Evolutionary conservation across 2,329 filamentous ascomycete genomes (phyloP), one percentile per base, ranked within the genome.

Genomic region (Fusarium agapanthi): DNA sequence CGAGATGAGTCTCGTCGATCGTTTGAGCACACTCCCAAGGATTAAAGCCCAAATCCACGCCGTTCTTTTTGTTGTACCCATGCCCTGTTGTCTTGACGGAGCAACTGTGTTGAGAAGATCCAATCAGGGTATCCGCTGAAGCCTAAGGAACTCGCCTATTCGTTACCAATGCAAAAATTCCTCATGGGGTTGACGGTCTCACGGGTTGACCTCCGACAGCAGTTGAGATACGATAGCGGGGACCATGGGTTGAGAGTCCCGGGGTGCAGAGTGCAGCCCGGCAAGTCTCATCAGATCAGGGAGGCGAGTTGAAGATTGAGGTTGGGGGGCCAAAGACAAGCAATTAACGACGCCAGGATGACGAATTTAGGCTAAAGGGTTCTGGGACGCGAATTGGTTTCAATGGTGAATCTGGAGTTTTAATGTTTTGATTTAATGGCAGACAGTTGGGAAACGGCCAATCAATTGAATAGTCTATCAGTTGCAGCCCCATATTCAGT

Each of bases 191-290:
- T 37, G 38, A 45, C 64, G 74, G 69, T 59, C 51, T 51, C 53
- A 50, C 70, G 74, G 75, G 64, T 61, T 59, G 61, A 63, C 30
- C 47, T 66, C 73, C 69, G 71, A 56, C 61, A 45, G 58, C 66
- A 24, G 32, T n/a, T 30, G 24, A 48, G 65, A 57, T 70, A 48
- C 18, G 44, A 58, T 40, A 41, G 40, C 66, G 67, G 67, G 67
- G 70, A 28, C 45, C 66, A 65, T 62, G 72, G 72, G 61, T 56
- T 62, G 45, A 63, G 61, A 61, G 57, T 57, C 61, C 74, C 65
- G 69, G 67, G 54, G 41, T 63, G 28, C 55, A 38, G 37, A 24
- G 44, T 67, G 47, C 47, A 67, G 47, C 45, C 68, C 65, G 72
- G 62, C 35, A 75, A 56, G 34, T 38, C 56, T 57, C 50, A 57